These are phyloP conservation scores for Dactylellina sp. DNA, from an alignment of 2,329 filamentous ascomycete species.

Conservation along the genomic window DNA sequence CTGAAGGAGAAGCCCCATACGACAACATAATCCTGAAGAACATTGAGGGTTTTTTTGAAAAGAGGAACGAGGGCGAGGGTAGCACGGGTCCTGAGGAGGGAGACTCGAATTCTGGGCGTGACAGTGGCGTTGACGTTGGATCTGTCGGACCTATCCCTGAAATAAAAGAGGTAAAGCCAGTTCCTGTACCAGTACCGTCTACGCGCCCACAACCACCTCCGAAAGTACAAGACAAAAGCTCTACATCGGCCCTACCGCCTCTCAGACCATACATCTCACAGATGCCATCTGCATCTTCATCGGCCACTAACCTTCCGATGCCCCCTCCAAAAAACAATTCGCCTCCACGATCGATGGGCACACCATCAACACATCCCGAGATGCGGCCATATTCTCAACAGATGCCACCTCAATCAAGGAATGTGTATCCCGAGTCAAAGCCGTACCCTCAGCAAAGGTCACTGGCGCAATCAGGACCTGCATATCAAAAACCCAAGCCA, in stretches of 20 bases:
- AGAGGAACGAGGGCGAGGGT: slow-evolving; percentile 30
- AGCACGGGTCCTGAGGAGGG: slow-evolving; percentile 35
- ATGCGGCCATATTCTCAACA: background rate
- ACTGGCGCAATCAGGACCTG: background rate
- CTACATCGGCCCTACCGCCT: slow-evolving; percentile 27
- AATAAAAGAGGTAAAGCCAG: slow-evolving; percentile 30
- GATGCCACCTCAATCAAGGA: background rate
- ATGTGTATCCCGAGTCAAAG: background rate
- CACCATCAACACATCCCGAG: slow-evolving; percentile 1
- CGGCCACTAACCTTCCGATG: slow-evolving; percentile 13
- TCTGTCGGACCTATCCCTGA: slow-evolving; percentile 20
- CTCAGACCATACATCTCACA: slow-evolving; percentile 42
- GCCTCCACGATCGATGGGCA: slow-evolving; percentile 1
- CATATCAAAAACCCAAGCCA: too few species aligned
- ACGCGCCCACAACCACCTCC: slow-evolving; percentile 12
- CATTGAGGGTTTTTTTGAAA: slow-evolving; percentile 48
- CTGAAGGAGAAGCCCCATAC: slow-evolving; percentile 42
- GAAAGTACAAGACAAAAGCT: slow-evolving; percentile 26
- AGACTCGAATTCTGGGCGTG: slow-evolving; percentile 46
- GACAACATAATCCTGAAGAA: slow-evolving; percentile 52
- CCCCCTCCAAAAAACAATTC: slow-evolving; percentile 16
- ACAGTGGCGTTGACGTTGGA: slow-evolving; percentile 49
- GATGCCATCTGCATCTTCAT: slow-evolving; percentile 24
- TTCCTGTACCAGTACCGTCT: background rate
- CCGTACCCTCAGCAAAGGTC: slow-evolving; percentile 2